Conservation (phyloP, 148 eudicot species). For the Cornus florida region DNA sequence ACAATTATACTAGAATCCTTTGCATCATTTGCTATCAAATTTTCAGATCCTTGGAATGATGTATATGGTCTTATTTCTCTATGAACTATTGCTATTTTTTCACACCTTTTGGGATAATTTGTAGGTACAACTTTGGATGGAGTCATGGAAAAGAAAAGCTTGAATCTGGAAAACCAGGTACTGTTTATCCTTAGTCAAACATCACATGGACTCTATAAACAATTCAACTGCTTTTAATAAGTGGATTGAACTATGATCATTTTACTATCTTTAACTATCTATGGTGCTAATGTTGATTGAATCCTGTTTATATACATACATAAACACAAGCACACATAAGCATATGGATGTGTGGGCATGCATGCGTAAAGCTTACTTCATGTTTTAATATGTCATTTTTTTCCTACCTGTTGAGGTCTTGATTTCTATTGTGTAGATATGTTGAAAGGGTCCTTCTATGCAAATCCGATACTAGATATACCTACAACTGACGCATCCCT, state of each 20-base stretch:
- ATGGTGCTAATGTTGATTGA: not conserved
- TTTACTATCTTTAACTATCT: no score
- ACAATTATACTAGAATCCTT: not conserved
- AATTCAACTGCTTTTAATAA: not conserved
- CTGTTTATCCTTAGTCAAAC: constrained; percentile 5
- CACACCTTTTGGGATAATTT: not conserved
- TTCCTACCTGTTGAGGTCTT: not conserved
- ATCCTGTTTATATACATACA: not conserved
- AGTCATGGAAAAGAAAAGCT: constrained; percentile 99
- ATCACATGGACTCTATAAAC: not conserved
- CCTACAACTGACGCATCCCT: constrained; percentile 70
- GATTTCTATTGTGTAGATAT: constrained; percentile 50
- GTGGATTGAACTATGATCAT: not conserved
- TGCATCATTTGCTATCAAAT: not conserved
- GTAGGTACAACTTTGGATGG: constrained; percentile 98
- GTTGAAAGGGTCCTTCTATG: constrained; percentile 92
- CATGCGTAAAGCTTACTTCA: not conserved
- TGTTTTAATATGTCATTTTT: no score
- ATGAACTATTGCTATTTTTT: not conserved
- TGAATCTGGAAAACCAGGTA: constrained; percentile 95
- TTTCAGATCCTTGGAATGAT: not conserved
- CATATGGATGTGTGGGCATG: not conserved
- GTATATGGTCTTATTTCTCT: not conserved
- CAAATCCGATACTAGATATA: constrained; percentile 81
- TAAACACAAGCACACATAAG: not conserved